These are phyloP conservation scores for Phytophthora idaei DNA, from an alignment of 352 stramenopile species.

Conservation along the genomic window DNA sequence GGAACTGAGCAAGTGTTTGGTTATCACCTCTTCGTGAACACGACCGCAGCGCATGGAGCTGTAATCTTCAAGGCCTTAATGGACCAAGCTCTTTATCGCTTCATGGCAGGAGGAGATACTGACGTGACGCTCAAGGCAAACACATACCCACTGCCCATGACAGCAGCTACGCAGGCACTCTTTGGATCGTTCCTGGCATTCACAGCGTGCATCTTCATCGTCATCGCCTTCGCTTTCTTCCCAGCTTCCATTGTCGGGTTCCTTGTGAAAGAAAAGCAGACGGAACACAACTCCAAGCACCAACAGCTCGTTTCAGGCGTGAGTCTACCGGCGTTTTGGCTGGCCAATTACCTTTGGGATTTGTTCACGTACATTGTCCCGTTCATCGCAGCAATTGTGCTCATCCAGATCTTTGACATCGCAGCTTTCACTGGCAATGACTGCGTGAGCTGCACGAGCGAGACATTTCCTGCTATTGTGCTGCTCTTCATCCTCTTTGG, in stretches of 20 bases:
- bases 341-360: conserved; percentile 95
- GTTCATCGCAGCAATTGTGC: conserved; percentile 41
- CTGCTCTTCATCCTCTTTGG: conserved; percentile 67
- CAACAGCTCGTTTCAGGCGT: conserved; percentile 95
- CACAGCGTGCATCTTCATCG: conserved; percentile 82
- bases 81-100: conserved; percentile 56
- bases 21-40: conserved; percentile 64
- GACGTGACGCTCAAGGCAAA: conserved; percentile 52
- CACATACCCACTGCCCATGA: conserved; percentile 57
- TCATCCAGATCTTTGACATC: conserved; percentile 62
- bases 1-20: conserved; percentile 39
- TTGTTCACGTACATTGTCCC: conserved; percentile 89
- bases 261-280: conserved; percentile 94
- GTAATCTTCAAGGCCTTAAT: conserved; percentile 62
- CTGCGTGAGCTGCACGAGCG: conserved; percentile 51
- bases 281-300: conserved; percentile 94
- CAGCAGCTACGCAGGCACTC: conserved; percentile 42
- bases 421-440: conserved; percentile 50
- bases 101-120: conserved; percentile 44
- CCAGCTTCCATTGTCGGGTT: conserved; percentile 92
- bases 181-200: conserved; percentile 68
- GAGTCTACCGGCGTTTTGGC: conserved; percentile 93
- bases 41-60: conserved; percentile 45
- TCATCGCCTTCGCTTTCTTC: conserved; percentile 92
- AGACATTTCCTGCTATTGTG: conserved; percentile 51